These are phyloP conservation scores for Leishmania braziliensis DNA, from an alignment of 208 protist genomes.

Conservation along the genomic window DNA sequence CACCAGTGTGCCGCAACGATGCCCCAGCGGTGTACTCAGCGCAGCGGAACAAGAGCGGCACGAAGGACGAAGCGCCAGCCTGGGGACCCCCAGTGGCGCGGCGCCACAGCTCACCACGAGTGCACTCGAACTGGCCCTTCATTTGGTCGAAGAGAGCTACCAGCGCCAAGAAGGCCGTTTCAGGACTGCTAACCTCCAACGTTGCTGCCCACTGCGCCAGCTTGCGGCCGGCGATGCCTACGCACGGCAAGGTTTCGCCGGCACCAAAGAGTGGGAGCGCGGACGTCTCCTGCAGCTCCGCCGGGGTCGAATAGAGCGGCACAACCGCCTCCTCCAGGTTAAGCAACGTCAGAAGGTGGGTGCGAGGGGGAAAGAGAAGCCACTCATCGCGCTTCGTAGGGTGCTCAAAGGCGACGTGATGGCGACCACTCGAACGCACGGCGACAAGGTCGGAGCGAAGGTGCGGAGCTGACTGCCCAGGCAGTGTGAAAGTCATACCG, in stretches of 20 bases:
- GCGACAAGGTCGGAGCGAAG: conserved; percentile 65
- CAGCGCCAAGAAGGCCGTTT: conserved; percentile 41
- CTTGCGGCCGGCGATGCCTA: conserved; percentile 39
- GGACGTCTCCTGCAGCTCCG: conserved; percentile 37
- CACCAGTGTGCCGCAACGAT: conserved; percentile 18
- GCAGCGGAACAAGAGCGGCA: conserved; percentile 29
- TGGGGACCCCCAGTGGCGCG: background rate
- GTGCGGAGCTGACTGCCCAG: conserved; percentile 14
- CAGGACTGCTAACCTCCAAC: conserved; percentile 43
- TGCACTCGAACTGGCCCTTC: conserved; percentile 34
- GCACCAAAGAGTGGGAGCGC: conserved; percentile 60
- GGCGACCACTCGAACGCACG: conserved; percentile 29
- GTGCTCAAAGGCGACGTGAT: conserved; percentile 65
- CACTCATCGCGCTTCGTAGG: conserved; percentile 37
- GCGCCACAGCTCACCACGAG: conserved; percentile 31
- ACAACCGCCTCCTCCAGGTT: conserved; percentile 66
- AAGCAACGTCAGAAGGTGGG: conserved; percentile 52
- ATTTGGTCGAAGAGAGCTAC: conserved; percentile 62
- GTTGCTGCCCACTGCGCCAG: conserved; percentile 57
- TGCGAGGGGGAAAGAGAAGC: conserved; percentile 67
- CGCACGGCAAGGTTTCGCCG: conserved; percentile 41
- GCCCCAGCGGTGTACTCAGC: conserved; percentile 16
- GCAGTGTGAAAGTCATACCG: conserved; percentile 29
- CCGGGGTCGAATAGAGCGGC: conserved; percentile 51
- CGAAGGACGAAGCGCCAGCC: background rate